A percentile compares a stretch with the other conserved stretches of the same genome.
These are phyloP conservation scores for Barnettozyma sp. DNA, from an alignment of 805 yeast genomes.

Conservation along the genomic window DNA sequence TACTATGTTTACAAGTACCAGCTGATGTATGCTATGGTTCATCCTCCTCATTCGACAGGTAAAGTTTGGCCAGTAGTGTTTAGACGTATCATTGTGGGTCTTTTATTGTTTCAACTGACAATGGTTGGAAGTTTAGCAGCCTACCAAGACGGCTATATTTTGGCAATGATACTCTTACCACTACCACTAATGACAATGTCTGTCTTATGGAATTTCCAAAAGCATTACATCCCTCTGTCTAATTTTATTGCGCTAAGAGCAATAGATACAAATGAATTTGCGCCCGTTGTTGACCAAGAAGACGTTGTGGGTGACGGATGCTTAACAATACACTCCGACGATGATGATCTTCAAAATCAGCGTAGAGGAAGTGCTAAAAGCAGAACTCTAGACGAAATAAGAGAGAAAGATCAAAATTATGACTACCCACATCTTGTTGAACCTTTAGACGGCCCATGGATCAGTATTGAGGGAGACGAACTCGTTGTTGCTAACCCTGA, in stretches of 20 bases:
- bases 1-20: slow-evolving; percentile 89
- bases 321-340: slow-evolving; percentile 9
- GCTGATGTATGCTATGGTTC: slow-evolving; percentile 82
- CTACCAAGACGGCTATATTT: slow-evolving; percentile 67
- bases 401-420: slow-evolving; percentile 67
- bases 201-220: slow-evolving; percentile 74
- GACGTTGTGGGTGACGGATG: slow-evolving; percentile 20
- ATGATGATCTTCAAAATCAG: not conserved
- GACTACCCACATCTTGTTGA: slow-evolving; percentile 68
- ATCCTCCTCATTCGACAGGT: slow-evolving; percentile 95
- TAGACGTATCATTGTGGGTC: slow-evolving; percentile 74
- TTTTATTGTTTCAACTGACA: slow-evolving; percentile 78
- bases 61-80: slow-evolving; percentile 91
- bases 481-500: slow-evolving; percentile 41
- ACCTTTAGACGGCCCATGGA: slow-evolving; percentile 79
- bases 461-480: slow-evolving; percentile 56
- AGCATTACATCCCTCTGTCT: slow-evolving; percentile 71
- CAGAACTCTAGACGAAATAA: slow-evolving; percentile 70
- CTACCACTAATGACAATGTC: slow-evolving; percentile 63
- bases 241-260: slow-evolving; percentile 85
- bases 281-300: slow-evolving; percentile 19
- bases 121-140: slow-evolving; percentile 86
- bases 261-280: slow-evolving; percentile 42
- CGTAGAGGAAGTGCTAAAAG: not conserved
- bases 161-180: slow-evolving; percentile 69